A percentile compares a stretch with the other conserved stretches of the same genome.
phyloP scores from a whole-genome alignment of 805 yeast species.

The Candida orba region DNA sequence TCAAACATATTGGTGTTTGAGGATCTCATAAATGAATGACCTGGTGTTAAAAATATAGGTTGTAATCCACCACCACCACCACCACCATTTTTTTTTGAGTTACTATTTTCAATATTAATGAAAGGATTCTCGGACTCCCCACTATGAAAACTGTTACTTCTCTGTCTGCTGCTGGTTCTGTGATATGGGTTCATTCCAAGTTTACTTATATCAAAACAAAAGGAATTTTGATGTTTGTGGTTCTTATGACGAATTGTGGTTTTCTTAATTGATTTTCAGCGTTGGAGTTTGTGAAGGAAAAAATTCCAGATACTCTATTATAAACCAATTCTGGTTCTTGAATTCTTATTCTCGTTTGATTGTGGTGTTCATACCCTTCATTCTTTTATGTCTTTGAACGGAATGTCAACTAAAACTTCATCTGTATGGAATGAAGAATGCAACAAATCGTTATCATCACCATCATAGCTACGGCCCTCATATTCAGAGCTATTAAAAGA shows the following conservation, averaged over 20 bases:
- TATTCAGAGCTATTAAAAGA: neutral
- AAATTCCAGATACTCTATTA: too few relatives aligned
- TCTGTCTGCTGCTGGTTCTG: neutral
- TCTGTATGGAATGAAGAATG: neutral
- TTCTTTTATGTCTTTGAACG: constrained; percentile 1
- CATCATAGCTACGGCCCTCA: neutral
- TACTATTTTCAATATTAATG: neutral
- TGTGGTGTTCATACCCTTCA: neutral
- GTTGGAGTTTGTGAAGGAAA: neutral
- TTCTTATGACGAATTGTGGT: neutral
- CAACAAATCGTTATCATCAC: neutral
- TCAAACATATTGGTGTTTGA: neutral
- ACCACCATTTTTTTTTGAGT: too few relatives aligned
- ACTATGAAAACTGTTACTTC: neutral
- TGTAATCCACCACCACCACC: neutral
- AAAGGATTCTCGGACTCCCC: constrained; percentile 1
- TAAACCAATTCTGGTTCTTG: too few relatives aligned
- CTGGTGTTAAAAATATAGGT: neutral
- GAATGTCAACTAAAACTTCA: constrained; percentile 2
- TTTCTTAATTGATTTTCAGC: neutral
- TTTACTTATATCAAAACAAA: too few relatives aligned
- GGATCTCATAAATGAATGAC: constrained; percentile 3
- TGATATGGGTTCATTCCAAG: constrained; percentile 1
- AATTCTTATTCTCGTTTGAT: too few relatives aligned
- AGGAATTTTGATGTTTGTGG: neutral